A percentile compares a stretch with the other conserved stretches of the same genome.
Conservation (phyloP, 1,284 basidiomycete species). For the Ustilago bromivora region DNA sequence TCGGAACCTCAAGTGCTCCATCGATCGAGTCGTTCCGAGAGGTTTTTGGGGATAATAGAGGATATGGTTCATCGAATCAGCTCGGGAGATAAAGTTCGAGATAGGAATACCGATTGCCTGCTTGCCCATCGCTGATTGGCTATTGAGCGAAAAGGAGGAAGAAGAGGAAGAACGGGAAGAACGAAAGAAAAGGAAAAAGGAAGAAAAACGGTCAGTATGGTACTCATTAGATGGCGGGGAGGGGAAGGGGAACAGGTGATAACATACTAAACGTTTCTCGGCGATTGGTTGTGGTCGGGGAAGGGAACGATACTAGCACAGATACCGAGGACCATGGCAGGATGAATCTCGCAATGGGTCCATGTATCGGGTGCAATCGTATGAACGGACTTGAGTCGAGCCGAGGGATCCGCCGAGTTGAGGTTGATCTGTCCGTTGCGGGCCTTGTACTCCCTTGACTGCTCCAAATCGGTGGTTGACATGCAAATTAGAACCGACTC, state of each 20-base stretch:
- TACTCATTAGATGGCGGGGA: not conserved
- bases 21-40: slow-evolving; percentile 95
- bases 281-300: slow-evolving; percentile 99
- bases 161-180: not conserved
- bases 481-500: slow-evolving; percentile 99
- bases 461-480: slow-evolving; percentile 94
- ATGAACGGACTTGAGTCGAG: slow-evolving; percentile 76
- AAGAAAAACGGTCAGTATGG: not conserved
- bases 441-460: slow-evolving; percentile 72
- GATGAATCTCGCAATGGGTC: slow-evolving; percentile 99
- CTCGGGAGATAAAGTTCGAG: slow-evolving; percentile 93
- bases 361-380: slow-evolving; percentile 74
- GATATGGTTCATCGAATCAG: slow-evolving; percentile 79
- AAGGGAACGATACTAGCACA: slow-evolving; percentile 99
- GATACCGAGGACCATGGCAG: slow-evolving; percentile 97
- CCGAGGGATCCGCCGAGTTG: slow-evolving; percentile 82
- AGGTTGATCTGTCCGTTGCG: slow-evolving; percentile 74
- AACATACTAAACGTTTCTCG: slow-evolving; percentile 90
- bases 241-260: not conserved
- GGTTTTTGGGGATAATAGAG: slow-evolving; percentile 98
- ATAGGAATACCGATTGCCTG: slow-evolving; percentile 79
- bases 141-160: not conserved
- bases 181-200: not conserved
- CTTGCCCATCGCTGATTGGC: slow-evolving; percentile 21
- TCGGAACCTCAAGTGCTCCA: slow-evolving; percentile 98